phyloP scores from a whole-genome alignment of 345 rosid genomes.

The Eucalyptus victrix region DNA sequence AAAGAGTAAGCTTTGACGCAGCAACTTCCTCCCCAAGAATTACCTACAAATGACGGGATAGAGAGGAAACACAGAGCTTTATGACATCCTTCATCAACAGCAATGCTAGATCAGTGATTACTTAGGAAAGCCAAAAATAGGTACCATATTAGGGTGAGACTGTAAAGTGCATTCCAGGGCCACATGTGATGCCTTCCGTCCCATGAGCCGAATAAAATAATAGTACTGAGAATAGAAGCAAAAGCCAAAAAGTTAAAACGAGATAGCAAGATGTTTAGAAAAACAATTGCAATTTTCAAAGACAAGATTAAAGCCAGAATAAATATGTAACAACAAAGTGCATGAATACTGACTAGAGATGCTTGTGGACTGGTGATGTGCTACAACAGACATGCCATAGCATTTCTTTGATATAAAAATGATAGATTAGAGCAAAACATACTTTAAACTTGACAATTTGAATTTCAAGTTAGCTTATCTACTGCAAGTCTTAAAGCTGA shows the following conservation, averaged over 20 bases:
- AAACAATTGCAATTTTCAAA: not conserved
- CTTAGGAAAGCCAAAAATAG: not conserved
- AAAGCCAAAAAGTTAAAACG: not conserved
- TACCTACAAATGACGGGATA: conserved; percentile 25
- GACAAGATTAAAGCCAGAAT: not conserved
- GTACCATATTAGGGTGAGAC: conserved; percentile 96
- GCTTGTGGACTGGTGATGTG: not conserved
- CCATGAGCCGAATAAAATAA: conserved; percentile 97
- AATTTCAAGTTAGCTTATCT: not conserved
- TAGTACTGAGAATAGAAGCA: conserved; percentile 58
- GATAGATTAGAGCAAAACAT: not conserved
- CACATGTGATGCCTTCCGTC: conserved; percentile 93
- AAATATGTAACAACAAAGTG: not conserved
- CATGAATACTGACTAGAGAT: not conserved
- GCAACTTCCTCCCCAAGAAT: conserved; percentile 98
- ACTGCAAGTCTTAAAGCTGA: not conserved
- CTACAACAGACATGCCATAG: not conserved
- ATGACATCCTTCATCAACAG: not conserved
- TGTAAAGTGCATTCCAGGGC: conserved; percentile 98
- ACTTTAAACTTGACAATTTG: not conserved
- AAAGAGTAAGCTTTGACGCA: conserved; percentile 93
- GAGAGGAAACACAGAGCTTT: not conserved
- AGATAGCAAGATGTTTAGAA: not conserved
- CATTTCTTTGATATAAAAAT: not conserved
- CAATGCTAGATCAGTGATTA: not conserved